Evolutionary conservation across 108 stramenopile species (phyloP).

Genomic region (Cyclotella atomus): DNA sequence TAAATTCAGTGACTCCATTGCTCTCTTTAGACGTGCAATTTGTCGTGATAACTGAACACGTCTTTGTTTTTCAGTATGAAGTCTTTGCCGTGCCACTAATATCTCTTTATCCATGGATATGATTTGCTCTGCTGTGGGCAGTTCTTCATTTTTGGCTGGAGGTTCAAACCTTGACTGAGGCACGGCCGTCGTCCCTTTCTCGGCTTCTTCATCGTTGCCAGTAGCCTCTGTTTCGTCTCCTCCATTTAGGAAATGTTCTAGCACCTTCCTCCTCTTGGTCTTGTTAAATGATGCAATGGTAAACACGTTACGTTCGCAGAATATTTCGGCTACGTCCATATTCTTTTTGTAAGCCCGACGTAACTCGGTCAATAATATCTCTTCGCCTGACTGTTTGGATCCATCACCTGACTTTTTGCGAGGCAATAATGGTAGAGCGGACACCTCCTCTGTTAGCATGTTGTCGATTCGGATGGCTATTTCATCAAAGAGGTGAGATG

Average conservation of each 20-base stretch:
- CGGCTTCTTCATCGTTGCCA: not conserved
- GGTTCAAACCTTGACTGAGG: slow-evolving; percentile 5
- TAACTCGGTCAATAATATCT: slow-evolving; percentile 38
- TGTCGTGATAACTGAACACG: slow-evolving; percentile 27
- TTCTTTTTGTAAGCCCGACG: slow-evolving; percentile 58
- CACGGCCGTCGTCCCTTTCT: not conserved
- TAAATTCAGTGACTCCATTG: slow-evolving; percentile 8
- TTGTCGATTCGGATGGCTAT: slow-evolving; percentile 48
- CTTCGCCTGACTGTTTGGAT: slow-evolving; percentile 29
- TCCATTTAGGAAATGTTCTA: slow-evolving; percentile 31
- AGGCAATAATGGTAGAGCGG: slow-evolving; percentile 56
- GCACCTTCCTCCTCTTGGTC: slow-evolving; percentile 51
- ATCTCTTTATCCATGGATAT: slow-evolving; percentile 29
- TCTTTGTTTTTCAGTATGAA: slow-evolving; percentile 34
- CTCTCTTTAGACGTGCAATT: slow-evolving; percentile 6
- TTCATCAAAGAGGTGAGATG: slow-evolving; percentile 50
- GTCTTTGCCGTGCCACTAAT: slow-evolving; percentile 22
- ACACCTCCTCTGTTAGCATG: slow-evolving; percentile 48
- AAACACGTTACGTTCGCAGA: slow-evolving; percentile 57
- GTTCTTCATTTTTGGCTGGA: not conserved
- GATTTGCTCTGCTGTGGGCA: slow-evolving; percentile 31
- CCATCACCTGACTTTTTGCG: not conserved
- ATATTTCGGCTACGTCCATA: slow-evolving; percentile 60
- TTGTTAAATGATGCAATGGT: slow-evolving; percentile 54
- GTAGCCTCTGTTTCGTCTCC: slow-evolving; percentile 4